These are phyloP conservation scores for Camelina sativa DNA, from an alignment of 345 rosid genomes.

Conservation along the genomic window DNA sequence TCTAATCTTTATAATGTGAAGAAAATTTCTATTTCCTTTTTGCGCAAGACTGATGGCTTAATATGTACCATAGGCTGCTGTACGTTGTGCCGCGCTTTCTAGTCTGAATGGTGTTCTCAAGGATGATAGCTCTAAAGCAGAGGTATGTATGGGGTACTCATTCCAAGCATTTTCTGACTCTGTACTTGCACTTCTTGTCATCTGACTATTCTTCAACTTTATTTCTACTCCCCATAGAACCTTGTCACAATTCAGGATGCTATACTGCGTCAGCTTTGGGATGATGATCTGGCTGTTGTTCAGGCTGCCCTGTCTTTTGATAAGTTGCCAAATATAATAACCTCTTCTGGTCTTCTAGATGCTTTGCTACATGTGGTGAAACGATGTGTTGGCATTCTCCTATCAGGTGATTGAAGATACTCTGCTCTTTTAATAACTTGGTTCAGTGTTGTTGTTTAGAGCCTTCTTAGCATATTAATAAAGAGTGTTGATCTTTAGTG, in stretches of 20 bases:
- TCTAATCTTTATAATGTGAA: constrained; percentile 13
- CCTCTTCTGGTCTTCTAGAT: constrained; percentile 59
- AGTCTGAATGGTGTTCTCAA: constrained; percentile 63
- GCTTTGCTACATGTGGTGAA: constrained; percentile 58
- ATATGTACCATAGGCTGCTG: constrained; percentile 61
- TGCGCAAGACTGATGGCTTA: constrained; percentile 30
- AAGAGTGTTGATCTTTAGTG: background rate
- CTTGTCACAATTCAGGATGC: constrained; percentile 68
- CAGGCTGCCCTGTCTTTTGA: constrained; percentile 69
- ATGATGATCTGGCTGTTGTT: constrained; percentile 83
- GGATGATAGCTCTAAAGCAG: constrained; percentile 52
- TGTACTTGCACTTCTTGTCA: constrained; percentile 17
- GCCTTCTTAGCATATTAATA: constrained; percentile 5
- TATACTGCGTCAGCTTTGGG: constrained; percentile 69
- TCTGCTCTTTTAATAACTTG: constrained; percentile 27
- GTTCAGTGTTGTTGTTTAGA: constrained; percentile 3
- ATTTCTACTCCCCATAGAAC: constrained; percentile 49
- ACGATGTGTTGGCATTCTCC: constrained; percentile 56
- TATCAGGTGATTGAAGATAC: constrained; percentile 56
- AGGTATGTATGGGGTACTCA: constrained; percentile 54
- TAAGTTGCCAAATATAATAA: constrained; percentile 59
- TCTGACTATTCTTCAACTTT: constrained; percentile 14
- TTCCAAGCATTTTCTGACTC: constrained; percentile 15
- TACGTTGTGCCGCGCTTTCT: constrained; percentile 71
- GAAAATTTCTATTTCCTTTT: background rate